Base-by-base conservation (phyloP, 208 protist species). In the Wallacemonas sp. region DNA sequence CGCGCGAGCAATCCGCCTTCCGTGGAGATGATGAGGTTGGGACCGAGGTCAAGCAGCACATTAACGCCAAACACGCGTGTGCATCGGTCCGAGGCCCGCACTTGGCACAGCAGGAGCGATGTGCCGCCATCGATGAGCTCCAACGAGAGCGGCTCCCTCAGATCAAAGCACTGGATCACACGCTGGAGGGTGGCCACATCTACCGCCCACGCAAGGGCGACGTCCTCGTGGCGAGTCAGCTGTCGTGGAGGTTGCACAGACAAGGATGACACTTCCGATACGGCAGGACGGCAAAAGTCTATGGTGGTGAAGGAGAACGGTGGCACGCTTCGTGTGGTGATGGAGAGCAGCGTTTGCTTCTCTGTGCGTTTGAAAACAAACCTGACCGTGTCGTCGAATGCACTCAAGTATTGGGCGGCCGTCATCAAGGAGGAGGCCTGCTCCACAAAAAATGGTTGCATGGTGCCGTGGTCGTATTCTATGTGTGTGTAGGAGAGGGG, bases 301-400 rank as follows among this genome's bases (percentile, higher is more conserved):
- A 90, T 68, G 0, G 81, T 72, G 22, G 83, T 86, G 65, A 84
- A 93, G 50, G 74, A 87, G 55, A 78, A 85, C 12, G 85, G 79
- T 14, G 74, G 77, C 12, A 90, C 70, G 28, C 70, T 70, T 8
- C 74, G 65, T 10, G 76, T 78, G 16, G 84, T 61, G 55, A 93
- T 4, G 61, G 28, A 57, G 39, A 77, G 63, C 45, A 76, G 42
- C 29, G 46, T 38, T 29, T 67, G 31, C 57, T 65, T 39, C 48
- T 36, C 12, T 44, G 54, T 29, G 14, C 41, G 64, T 10, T 61
- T 48, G 2, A 85, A 63, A 22, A 67, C 72, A 39, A 81, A 76
- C 39, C 73, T 79, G 8, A 84, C 55, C 26, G 77, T 83, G 42
- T 76, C 74, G 23, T 82, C 76, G 45, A 87, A 87, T 42, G 69